A percentile compares a stretch with the other conserved stretches of the same genome.
These are phyloP conservation scores for Chenopodium suecicum DNA, from an alignment of 148 eudicot species.

Conservation along the genomic window DNA sequence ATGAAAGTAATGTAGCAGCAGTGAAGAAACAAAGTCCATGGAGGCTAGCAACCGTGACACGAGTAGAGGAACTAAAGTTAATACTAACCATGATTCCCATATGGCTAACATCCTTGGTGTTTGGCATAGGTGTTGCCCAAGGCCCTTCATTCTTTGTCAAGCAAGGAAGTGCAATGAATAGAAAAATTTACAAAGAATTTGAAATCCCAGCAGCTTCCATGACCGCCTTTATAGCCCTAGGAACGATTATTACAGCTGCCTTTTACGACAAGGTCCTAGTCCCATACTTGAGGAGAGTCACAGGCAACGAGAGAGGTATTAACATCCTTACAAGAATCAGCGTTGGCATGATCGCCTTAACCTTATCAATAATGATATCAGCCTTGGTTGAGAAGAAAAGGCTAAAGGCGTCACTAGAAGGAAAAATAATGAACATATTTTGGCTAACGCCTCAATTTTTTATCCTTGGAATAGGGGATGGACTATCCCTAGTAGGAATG, in stretches of 20 bases:
- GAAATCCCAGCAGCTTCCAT: constrained; percentile 55
- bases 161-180: constrained; percentile 44
- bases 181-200: constrained; percentile 29
- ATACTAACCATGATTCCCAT: constrained; percentile 54
- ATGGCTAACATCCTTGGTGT: constrained; percentile 51
- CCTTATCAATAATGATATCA: constrained; percentile 35
- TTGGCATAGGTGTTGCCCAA: constrained; percentile 54
- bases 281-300: constrained; percentile 41
- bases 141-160: constrained; percentile 58
- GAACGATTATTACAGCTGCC: constrained; percentile 32
- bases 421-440: constrained; percentile 36
- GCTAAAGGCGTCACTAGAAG: constrained; percentile 21
- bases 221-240: constrained; percentile 32
- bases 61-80: constrained; percentile 61
- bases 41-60: constrained; percentile 59
- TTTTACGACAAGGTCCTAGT: constrained; percentile 48
- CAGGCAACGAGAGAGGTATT: constrained; percentile 54
- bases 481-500: constrained; percentile 56
- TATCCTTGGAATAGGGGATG: constrained; percentile 51
- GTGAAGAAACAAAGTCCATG: constrained; percentile 38
- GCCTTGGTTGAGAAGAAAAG: constrained; percentile 48
- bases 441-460: constrained; percentile 64
- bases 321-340: constrained; percentile 53
- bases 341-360: constrained; percentile 50
- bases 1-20: neutral